phyloP scores from a whole-genome alignment of 2,329 filamentous ascomycete genomes.

The Exophiala spinifera region DNA sequence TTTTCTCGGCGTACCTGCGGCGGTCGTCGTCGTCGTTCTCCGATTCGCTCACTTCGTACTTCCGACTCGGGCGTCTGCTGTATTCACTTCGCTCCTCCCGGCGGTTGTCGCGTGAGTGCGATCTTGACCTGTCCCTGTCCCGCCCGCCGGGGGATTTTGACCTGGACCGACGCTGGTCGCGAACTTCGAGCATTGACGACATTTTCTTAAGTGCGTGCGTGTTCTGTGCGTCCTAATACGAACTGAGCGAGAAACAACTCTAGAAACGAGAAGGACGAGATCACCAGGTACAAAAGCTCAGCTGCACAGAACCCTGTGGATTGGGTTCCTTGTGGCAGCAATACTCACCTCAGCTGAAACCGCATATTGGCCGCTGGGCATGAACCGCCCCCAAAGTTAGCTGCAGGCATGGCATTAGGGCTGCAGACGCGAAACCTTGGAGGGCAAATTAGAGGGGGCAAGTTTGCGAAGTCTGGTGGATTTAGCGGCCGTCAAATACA shows the following conservation, averaged over 20 bases:
- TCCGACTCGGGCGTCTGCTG: slow-evolving; percentile 17
- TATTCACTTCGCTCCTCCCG: slow-evolving; percentile 31
- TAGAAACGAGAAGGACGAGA: neutral
- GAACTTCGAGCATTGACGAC: slow-evolving; percentile 26
- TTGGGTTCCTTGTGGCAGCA: slow-evolving; percentile 3
- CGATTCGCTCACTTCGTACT: slow-evolving; percentile 33
- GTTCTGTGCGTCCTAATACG: neutral
- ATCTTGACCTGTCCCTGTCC: slow-evolving; percentile 38
- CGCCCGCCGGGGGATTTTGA: slow-evolving; percentile 45
- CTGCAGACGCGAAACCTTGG: slow-evolving; percentile 9
- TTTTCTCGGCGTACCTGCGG: slow-evolving; percentile 17
- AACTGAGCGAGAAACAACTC: neutral
- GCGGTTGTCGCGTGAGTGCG: slow-evolving; percentile 43
- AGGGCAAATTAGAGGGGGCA: neutral
- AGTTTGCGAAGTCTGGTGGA: neutral
- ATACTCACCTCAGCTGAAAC: slow-evolving; percentile 1
- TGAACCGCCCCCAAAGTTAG: slow-evolving; percentile 17
- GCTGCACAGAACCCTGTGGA: slow-evolving; percentile 5
- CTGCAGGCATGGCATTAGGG: slow-evolving; percentile 19
- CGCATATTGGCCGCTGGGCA: slow-evolving; percentile 11
- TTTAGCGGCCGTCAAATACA: no score
- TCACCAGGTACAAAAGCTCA: slow-evolving; percentile 2
- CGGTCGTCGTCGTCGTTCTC: slow-evolving; percentile 28
- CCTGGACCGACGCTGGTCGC: slow-evolving; percentile 36
- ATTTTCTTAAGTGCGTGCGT: neutral